Conservation (phyloP, 2,329 filamentous ascomycete genomes). For the Alternaria ventricosa region DNA sequence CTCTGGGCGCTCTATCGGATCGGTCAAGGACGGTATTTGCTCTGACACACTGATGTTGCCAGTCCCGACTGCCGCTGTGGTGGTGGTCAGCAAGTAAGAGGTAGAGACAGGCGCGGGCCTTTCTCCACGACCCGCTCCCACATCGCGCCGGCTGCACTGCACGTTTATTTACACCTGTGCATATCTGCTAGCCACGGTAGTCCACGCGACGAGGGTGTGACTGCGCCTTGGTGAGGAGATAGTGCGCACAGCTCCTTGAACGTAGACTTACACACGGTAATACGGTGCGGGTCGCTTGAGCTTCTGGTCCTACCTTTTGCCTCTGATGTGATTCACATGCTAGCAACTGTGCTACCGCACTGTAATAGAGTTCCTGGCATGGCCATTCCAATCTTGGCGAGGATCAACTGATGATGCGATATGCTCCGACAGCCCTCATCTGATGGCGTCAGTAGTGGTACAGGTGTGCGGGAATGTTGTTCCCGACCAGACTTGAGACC, state of each 20-base stretch:
- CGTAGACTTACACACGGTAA: conserved; percentile 31
- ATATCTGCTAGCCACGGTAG: conserved; percentile 38
- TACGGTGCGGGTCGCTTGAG: conserved; percentile 38
- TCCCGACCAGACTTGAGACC: conserved; percentile 24
- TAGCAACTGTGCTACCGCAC: conserved; percentile 22
- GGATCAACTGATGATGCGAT: conserved; percentile 24
- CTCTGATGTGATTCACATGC: conserved; percentile 16
- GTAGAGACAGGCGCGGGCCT: conserved; percentile 40
- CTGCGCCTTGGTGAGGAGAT: conserved; percentile 25
- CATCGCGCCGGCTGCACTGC: conserved; percentile 50
- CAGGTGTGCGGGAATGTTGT: conserved; percentile 26
- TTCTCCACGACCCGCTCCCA: conserved; percentile 48
- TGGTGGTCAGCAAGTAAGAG: conserved; percentile 47
- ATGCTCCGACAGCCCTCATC: conserved; percentile 19
- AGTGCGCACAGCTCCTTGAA: conserved; percentile 1
- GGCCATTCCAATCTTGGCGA: conserved; percentile 9
- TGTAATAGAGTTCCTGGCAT: conserved; percentile 25
- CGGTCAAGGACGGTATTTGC: conserved; percentile 10
- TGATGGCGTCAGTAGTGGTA: conserved; percentile 40
- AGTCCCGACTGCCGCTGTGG: conserved; percentile 19
- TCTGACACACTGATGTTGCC: conserved; percentile 5
- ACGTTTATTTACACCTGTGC: conserved; percentile 51
- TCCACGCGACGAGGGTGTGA: conserved; percentile 46
- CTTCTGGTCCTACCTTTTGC: conserved; percentile 25
- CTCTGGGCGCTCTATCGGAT: conserved; percentile 7